Evolutionary conservation across 768 basidiomycete species (phyloP).

Genomic region (Serpula lacrymans): DNA sequence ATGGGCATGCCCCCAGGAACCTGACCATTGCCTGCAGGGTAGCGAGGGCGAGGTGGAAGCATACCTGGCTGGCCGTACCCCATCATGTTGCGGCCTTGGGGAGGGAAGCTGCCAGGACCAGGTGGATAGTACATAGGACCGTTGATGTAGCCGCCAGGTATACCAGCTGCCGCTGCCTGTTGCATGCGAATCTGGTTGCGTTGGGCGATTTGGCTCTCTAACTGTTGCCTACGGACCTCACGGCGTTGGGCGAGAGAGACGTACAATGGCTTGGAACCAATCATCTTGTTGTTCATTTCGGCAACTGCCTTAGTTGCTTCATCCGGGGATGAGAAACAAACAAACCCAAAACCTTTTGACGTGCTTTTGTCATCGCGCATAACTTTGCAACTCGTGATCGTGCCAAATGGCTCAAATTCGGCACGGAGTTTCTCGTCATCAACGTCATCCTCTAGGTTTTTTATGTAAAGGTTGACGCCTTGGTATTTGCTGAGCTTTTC

Average conservation of each 20-base stretch:
- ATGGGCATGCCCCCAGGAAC: constrained; percentile 79
- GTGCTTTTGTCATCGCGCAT: constrained; percentile 95
- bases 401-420: constrained; percentile 96
- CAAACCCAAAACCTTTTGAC: constrained; percentile 98
- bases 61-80: constrained; percentile 83
- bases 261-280: constrained; percentile 96
- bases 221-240: constrained; percentile 95
- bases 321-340: constrained; percentile 97
- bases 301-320: constrained; percentile 99
- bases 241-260: constrained; percentile 98
- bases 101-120: constrained; percentile 73
- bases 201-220: constrained; percentile 98
- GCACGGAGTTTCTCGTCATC: constrained; percentile 95
- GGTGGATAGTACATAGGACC: constrained; percentile 86
- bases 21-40: constrained; percentile 65
- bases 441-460: constrained; percentile 97
- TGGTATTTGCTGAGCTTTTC: constrained; percentile 98
- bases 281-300: constrained; percentile 99
- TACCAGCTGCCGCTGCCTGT: constrained; percentile 83
- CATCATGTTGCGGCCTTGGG: constrained; percentile 69
- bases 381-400: constrained; percentile 98
- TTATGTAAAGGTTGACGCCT: constrained; percentile 99
- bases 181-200: constrained; percentile 97
- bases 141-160: constrained; percentile 81
- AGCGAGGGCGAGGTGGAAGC: constrained; percentile 86